Evolutionary conservation across 441 rosid species (phyloP).

Genomic region (Lepidium campestre): DNA sequence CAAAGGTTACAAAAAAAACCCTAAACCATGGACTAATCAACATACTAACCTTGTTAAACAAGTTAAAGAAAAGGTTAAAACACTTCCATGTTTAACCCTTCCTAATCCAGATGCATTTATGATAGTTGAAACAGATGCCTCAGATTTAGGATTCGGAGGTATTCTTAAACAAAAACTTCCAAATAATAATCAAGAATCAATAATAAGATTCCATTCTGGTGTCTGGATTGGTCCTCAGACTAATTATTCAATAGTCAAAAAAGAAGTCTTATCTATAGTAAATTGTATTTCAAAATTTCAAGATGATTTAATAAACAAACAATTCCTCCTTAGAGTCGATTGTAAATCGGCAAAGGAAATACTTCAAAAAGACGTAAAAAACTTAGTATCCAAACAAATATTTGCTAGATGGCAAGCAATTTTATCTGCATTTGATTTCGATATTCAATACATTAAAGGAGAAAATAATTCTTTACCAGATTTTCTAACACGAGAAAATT

Average conservation of each 20-base stretch:
- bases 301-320: background rate
- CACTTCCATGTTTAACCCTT: accelerated
- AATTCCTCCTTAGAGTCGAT: background rate
- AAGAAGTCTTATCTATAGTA: background rate
- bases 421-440: background rate
- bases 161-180: background rate
- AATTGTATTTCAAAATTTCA: background rate
- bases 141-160: background rate
- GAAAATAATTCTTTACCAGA: background rate
- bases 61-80: background rate
- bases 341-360: background rate
- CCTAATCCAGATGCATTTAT: background rate
- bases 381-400: background rate
- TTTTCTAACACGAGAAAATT: background rate
- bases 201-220: background rate
- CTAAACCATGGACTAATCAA: background rate
- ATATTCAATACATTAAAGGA: background rate
- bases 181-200: background rate
- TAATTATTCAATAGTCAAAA: background rate
- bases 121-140: background rate
- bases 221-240: background rate
- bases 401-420: background rate
- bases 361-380: background rate
- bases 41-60: background rate
- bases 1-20: background rate